phyloP scores from a whole-genome alignment of 768 basidiomycete genomes.

The Boletus speciosus region DNA sequence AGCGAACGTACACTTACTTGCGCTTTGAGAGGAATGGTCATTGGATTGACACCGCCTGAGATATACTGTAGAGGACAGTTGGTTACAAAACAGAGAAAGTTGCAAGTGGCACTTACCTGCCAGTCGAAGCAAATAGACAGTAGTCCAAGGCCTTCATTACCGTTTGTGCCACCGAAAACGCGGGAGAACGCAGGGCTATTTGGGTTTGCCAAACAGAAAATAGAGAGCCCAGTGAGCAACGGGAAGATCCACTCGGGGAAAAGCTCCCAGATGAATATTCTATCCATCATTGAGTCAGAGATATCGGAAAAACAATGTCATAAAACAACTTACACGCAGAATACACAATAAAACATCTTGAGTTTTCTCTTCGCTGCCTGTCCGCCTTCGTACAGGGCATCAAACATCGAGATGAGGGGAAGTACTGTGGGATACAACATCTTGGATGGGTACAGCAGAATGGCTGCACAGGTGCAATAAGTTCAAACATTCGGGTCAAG shows the following conservation, averaged over 20 bases:
- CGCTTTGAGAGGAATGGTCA: slow-evolving; percentile 53
- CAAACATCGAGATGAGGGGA: slow-evolving; percentile 25
- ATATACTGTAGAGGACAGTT: slow-evolving; percentile 19
- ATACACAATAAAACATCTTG: slow-evolving; percentile 24
- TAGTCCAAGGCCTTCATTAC: slow-evolving; percentile 66
- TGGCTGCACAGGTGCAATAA: slow-evolving; percentile 4
- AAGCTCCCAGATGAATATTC: slow-evolving; percentile 32
- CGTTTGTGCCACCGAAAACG: slow-evolving; percentile 62
- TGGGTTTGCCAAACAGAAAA: slow-evolving; percentile 57
- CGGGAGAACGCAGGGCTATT: slow-evolving; percentile 30
- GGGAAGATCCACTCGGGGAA: slow-evolving; percentile 45
- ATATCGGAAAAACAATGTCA: background rate
- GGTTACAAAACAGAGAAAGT: background rate
- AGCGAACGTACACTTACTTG: slow-evolving; percentile 30
- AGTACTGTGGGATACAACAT: slow-evolving; percentile 40
- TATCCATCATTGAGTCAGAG: slow-evolving; percentile 16
- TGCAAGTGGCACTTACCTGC: slow-evolving; percentile 29
- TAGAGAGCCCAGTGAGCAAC: slow-evolving; percentile 56
- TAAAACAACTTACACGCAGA: slow-evolving; percentile 25
- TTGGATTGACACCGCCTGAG: slow-evolving; percentile 39
- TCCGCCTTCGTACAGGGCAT: slow-evolving; percentile 41
- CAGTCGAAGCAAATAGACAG: slow-evolving; percentile 61
- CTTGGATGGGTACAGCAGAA: slow-evolving; percentile 42
- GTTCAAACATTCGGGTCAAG: background rate
- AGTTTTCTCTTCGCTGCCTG: slow-evolving; percentile 39